These are phyloP conservation scores for Escallonia rubra DNA, from an alignment of 129 eudicot species.

Conservation along the genomic window DNA sequence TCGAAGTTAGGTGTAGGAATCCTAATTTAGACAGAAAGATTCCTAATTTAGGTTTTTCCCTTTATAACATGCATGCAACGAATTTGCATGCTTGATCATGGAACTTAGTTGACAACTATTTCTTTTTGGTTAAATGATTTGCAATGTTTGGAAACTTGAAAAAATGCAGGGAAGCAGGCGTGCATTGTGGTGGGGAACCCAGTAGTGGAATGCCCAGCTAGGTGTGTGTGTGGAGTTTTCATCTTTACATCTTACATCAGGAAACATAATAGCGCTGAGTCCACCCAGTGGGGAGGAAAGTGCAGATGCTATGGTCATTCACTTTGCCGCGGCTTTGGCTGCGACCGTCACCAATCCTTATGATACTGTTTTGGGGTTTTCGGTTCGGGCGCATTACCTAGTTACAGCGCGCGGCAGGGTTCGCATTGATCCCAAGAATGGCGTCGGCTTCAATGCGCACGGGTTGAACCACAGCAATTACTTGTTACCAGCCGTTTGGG, in stretches of 20 bases:
- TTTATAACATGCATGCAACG: too few relatives aligned
- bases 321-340: constrained; percentile 13
- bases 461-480: neutral
- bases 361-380: neutral
- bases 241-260: neutral
- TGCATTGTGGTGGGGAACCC: neutral
- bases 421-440: neutral
- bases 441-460: constrained; percentile 9
- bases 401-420: neutral
- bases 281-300: neutral
- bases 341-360: constrained; percentile 16
- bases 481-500: constrained; percentile 12
- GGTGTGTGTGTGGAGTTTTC: too few relatives aligned
- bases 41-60: too few relatives aligned
- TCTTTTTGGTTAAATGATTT: too few relatives aligned
- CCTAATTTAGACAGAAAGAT: too few relatives aligned
- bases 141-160: too few relatives aligned
- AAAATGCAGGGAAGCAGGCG: too few relatives aligned
- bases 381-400: constrained; percentile 8
- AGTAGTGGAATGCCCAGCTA: neutral
- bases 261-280: neutral
- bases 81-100: too few relatives aligned
- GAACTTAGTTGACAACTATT: too few relatives aligned
- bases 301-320: constrained; percentile 5
- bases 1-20: too few relatives aligned